Evolutionary conservation across 140 eudicot genomes (phyloP), one percentile per base, ranked within the genome.

Genomic region (Anethum foeniculum): DNA sequence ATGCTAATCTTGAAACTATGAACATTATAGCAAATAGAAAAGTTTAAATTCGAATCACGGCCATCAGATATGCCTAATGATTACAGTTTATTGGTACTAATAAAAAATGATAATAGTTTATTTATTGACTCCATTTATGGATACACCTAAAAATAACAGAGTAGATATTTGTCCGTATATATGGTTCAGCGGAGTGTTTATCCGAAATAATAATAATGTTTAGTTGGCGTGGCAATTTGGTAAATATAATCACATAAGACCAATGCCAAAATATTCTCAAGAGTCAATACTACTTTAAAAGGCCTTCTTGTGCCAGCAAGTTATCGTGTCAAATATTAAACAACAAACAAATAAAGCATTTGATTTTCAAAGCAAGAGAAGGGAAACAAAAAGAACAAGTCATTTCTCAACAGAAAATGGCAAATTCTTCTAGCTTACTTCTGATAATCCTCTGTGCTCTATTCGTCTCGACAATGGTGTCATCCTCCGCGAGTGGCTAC

Each of bases 401-500:
- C 65, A 38, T 76, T 76, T 27, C 8, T 25, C 38, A 18, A 10
- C 30, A 21, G 79, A 80, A 79, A 77, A 91, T 87, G 91, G 77
- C 87, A 46, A 54, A 62, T 58, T 72, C 88, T 32, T 38, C 86
- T 75, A 67, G 73, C 44, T 77, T 85, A 48, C 83, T 76, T n/a
- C 67, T 88, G 16, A 75, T 82, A 14, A 75, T 86, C 80, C 38
- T 88, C 80, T 75, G 77, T 84, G 1, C 85, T n/a, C 25, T 79
- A 2, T 49, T 83, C 19, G 79, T 83, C 12, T 38, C 83, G 18
- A 75, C 85, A 72, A 6, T 32, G 43, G 21, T 74, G 65, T 82
- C 85, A 4, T 76, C 88, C 14, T 79, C 85, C 14, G 32, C 77
- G 10, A 77, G 85, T 51, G 88, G 84, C 47, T 86, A 86, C 58